Base-by-base conservation (phyloP, 2,329 filamentous ascomycete genomes). In the Botrytis cinerea region DNA sequence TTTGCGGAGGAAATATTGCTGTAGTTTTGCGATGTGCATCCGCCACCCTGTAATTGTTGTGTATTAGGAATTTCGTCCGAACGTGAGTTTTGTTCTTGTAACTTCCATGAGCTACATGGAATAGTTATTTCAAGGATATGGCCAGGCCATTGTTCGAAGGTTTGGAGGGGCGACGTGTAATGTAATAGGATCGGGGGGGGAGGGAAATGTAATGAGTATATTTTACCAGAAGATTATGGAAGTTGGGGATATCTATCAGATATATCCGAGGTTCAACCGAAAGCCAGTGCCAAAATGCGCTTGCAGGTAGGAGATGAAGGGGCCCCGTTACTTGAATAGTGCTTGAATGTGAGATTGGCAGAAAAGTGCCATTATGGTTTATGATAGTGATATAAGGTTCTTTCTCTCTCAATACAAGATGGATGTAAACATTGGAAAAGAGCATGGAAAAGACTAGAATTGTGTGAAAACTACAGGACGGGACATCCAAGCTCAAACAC, bases 141-240 rank as follows among this genome's bases (percentile, higher is more conserved):
- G 79, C 79, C 79, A 80, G 67, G 76, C 78, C 79, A 80, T 80
- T n/a, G 68, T 66, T 46, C 1, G n/a, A 51, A 43, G 22, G 10
- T 6, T 32, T 9, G 25, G 32, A 35, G 8, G 16, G 25, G 46
- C 28, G 16, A 32, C 9, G n/a, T 57, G 14, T 32, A 28, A 57
- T 57, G n/a, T 18, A 57, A 57, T 57, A 57, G 6, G 6, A 28
- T 18, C 25, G 5, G 7, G 48, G 64, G 2, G 35, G 16, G 10
- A 43, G n/a, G 25, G 25, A 45, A 45, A 63, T 28, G 40, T 63
- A 45, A 22, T 63, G n/a, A 28, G 40, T 63, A 18, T 22, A 28
- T 28, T 46, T 43, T 25, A 22, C 40, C 18, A 32, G n/a, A 68
- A 38, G 48, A 40, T 38, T 1, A n/a, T 10, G 25, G 54, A 28